Evolutionary conservation across 805 yeast genomes (phyloP).

Genomic region (Cephaloascus fragrans): DNA sequence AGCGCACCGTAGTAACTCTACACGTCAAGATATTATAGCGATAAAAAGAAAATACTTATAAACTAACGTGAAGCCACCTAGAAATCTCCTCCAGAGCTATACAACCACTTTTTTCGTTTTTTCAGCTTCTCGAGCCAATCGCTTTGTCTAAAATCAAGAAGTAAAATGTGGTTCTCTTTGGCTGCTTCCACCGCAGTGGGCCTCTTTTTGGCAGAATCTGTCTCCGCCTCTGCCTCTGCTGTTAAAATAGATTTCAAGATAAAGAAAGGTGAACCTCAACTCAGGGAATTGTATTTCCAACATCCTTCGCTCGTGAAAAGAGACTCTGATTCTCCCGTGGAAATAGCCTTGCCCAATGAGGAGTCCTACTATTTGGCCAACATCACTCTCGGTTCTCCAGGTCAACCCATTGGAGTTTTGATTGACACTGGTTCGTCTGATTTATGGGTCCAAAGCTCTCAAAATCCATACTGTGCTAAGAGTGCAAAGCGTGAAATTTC

Average conservation of each 20-base stretch:
- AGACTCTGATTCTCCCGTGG: neutral
- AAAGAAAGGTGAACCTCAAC: conserved; percentile 4
- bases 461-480: neutral
- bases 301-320: neutral
- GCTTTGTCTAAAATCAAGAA: too few relatives aligned
- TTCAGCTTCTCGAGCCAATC: too few relatives aligned
- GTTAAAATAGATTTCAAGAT: conserved; percentile 5
- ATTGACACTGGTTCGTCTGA: conserved; percentile 21
- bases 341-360: neutral
- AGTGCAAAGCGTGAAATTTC: neutral
- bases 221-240: neutral
- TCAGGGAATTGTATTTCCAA: neutral
- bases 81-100: too few relatives aligned
- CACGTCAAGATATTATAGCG: too few relatives aligned
- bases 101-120: too few relatives aligned
- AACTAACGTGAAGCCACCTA: too few relatives aligned
- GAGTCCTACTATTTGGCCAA: conserved; percentile 9
- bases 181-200: neutral
- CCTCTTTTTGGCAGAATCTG: neutral
- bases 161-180: too few relatives aligned
- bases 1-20: too few relatives aligned
- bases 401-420: conserved; percentile 10
- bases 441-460: conserved; percentile 12
- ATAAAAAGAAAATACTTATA: too few relatives aligned
- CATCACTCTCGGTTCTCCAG: conserved; percentile 16